Conservation (phyloP, 257 asterid genomes). For the Plectranthus barbatus region DNA sequence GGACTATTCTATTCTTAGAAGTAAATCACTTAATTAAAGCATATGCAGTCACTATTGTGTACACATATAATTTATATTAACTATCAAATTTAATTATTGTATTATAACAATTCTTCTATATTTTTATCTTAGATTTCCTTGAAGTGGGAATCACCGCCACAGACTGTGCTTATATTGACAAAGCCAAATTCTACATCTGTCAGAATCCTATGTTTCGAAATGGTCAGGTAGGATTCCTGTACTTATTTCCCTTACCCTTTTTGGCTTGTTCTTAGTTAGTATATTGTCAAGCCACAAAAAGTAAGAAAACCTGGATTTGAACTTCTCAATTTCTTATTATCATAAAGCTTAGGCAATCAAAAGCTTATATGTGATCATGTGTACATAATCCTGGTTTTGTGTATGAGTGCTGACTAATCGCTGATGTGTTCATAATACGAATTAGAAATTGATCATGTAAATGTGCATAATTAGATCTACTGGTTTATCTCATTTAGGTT, state of each 20-base stretch:
- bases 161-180: slow-evolving; percentile 71
- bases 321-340: background rate
- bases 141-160: slow-evolving; percentile 93
- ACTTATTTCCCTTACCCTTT: background rate
- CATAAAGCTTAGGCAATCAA: background rate
- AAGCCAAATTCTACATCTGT: slow-evolving; percentile 83
- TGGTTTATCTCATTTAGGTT: background rate
- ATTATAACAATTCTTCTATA: background rate
- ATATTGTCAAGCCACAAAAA: background rate
- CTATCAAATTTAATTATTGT: background rate
- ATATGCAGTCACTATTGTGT: no score
- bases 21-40: no score
- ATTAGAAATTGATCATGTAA: background rate
- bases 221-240: slow-evolving; percentile 60
- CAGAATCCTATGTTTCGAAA: slow-evolving; percentile 53
- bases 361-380: background rate
- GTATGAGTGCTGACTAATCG: background rate
- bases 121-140: slow-evolving; percentile 55
- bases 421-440: background rate
- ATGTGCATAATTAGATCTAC: background rate
- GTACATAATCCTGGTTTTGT: background rate
- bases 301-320: background rate
- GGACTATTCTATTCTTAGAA: no score
- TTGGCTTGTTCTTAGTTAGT: background rate
- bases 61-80: no score